phyloP scores from a whole-genome alignment of 345 rosid species.

The Aegle marmelos region DNA sequence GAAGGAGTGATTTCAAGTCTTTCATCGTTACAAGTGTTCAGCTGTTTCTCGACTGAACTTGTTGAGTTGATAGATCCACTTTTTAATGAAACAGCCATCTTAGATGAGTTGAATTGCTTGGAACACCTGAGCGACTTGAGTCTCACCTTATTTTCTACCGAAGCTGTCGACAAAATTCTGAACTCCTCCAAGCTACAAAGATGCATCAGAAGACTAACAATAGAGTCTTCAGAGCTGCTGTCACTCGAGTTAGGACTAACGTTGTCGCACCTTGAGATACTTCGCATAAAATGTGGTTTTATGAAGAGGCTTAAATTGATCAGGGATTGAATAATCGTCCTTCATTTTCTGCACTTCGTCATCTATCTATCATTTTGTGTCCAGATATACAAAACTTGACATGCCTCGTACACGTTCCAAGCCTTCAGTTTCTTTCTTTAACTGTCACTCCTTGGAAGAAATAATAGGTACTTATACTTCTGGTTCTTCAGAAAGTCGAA shows the following conservation, averaged over 20 bases:
- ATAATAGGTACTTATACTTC: neutral
- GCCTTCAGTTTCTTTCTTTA: neutral
- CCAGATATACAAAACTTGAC: neutral
- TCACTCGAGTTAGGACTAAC: neutral
- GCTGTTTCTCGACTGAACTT: neutral
- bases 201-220: neutral
- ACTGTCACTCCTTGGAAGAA: neutral
- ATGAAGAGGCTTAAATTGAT: neutral
- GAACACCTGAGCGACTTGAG: neutral
- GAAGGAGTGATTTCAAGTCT: slow-evolving; percentile 19
- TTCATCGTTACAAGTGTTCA: slow-evolving; percentile 14
- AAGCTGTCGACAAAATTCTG: neutral
- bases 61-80: neutral
- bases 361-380: neutral
- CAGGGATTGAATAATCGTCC: neutral
- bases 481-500: neutral
- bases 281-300: neutral
- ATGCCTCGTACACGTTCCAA: neutral
- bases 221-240: neutral
- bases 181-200: neutral
- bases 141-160: neutral
- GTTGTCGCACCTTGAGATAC: neutral
- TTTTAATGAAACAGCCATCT: neutral
- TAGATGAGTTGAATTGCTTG: neutral
- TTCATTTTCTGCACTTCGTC: neutral